Percentiles rank a stretch among this genome's conserved stretches.
Conservation (phyloP, 106 monocot genomes). For the Alisma plantagoaquatica region DNA sequence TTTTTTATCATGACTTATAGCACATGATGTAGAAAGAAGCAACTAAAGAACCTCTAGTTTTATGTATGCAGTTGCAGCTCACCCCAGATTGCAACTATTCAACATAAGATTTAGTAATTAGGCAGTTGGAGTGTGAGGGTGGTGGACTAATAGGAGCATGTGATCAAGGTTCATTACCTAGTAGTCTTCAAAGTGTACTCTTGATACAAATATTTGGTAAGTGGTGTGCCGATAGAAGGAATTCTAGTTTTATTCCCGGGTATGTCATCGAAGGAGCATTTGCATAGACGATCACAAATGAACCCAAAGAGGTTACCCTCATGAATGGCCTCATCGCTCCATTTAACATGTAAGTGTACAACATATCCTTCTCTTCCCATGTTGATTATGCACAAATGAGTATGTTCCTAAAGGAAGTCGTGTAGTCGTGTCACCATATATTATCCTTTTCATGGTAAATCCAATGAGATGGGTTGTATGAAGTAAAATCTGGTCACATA, state of each 20-base stretch:
- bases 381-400: slow-evolving; percentile 95
- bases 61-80: too few species aligned
- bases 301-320: slow-evolving; percentile 96
- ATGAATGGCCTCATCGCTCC: slow-evolving; percentile 92
- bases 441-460: slow-evolving; percentile 94
- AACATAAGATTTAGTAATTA: too few species aligned
- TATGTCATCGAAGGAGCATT: slow-evolving; percentile 94
- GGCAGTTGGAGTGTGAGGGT: too few species aligned
- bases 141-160: too few species aligned
- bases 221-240: slow-evolving; percentile 91
- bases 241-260: slow-evolving; percentile 91
- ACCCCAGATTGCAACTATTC: too few species aligned
- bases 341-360: slow-evolving; percentile 92
- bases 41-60: too few species aligned
- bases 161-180: too few species aligned
- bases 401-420: slow-evolving; percentile 74
- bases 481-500: slow-evolving; percentile 66
- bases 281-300: slow-evolving; percentile 89
- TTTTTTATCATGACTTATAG: too few species aligned
- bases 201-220: slow-evolving; percentile 93
- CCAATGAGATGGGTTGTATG: slow-evolving; percentile 90
- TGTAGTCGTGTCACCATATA: slow-evolving; percentile 81
- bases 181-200: slow-evolving; percentile 87
- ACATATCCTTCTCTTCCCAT: slow-evolving; percentile 95
- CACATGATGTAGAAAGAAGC: too few species aligned